phyloP scores from a whole-genome alignment of 352 stramenopile genomes.

The Globisporangium middletonii region DNA sequence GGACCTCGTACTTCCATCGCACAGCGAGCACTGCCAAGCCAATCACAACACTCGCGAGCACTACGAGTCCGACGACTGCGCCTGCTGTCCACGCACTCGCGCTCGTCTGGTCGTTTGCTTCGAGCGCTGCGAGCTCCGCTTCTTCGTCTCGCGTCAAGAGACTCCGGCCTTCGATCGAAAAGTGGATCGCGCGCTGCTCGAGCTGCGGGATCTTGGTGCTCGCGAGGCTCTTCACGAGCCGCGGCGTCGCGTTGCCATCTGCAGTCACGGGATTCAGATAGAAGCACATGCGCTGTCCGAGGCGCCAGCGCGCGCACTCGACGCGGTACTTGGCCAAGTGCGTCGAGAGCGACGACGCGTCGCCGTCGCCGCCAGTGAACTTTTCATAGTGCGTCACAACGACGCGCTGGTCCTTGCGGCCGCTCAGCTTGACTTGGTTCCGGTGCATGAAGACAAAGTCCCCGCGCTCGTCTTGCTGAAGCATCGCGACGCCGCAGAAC shows the following conservation, averaged over 20 bases:
- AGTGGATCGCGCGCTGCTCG: slow-evolving; percentile 63
- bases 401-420: slow-evolving; percentile 35
- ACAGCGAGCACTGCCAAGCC: background rate
- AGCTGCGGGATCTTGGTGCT: slow-evolving; percentile 41
- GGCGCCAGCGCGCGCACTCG: slow-evolving; percentile 37
- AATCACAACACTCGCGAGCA: background rate
- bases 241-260: slow-evolving; percentile 35
- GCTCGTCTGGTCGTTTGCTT: background rate
- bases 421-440: slow-evolving; percentile 10
- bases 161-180: slow-evolving; percentile 66
- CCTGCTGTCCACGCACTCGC: background rate
- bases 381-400: slow-evolving; percentile 62
- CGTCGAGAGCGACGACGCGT: slow-evolving; percentile 28
- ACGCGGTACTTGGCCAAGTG: slow-evolving; percentile 69
- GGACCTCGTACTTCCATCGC: background rate
- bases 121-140: slow-evolving; percentile 1
- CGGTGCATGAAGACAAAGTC: slow-evolving; percentile 13
- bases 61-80: background rate
- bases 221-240: slow-evolving; percentile 43
- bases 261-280: slow-evolving; percentile 39
- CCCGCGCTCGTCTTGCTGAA: slow-evolving; percentile 9
- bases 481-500: slow-evolving; percentile 40
- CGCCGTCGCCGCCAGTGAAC: slow-evolving; percentile 60
- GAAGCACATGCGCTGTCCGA: slow-evolving; percentile 65
- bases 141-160: slow-evolving; percentile 52